Evolutionary conservation across 306 rosid species (phyloP).

Genomic region (Fragaria ananassa): DNA sequence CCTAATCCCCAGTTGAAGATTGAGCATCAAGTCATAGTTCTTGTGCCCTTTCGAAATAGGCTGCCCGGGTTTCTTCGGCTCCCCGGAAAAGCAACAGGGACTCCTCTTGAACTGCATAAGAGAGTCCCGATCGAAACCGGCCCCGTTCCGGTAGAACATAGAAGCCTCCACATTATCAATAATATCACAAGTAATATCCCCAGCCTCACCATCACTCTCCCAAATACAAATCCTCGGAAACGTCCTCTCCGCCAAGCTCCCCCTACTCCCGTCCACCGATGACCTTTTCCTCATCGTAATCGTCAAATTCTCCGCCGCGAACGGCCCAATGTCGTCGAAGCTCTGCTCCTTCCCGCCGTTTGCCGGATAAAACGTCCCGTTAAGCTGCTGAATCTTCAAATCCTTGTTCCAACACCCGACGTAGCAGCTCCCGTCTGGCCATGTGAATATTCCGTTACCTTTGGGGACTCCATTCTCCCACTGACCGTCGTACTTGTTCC

Average conservation of each 20-base stretch:
- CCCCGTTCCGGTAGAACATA: slow-evolving; percentile 46
- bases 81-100: slow-evolving; percentile 45
- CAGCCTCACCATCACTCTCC: slow-evolving; percentile 95
- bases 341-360: slow-evolving; percentile 39
- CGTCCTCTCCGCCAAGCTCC: slow-evolving; percentile 55
- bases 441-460: slow-evolving; percentile 70
- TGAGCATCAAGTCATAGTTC: slow-evolving; percentile 91
- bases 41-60: slow-evolving; percentile 85
- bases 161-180: slow-evolving; percentile 89
- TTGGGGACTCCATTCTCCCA: slow-evolving; percentile 89
- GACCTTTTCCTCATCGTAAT: slow-evolving; percentile 65
- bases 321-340: slow-evolving; percentile 31
- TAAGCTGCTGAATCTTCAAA: slow-evolving; percentile 48
- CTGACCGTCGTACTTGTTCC: slow-evolving; percentile 79
- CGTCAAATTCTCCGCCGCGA: slow-evolving; percentile 38
- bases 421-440: slow-evolving; percentile 82
- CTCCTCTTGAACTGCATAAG: slow-evolving; percentile 45
- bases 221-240: slow-evolving; percentile 89
- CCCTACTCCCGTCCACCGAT: slow-evolving; percentile 51
- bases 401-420: slow-evolving; percentile 72
- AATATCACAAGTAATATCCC: slow-evolving; percentile 93
- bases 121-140: slow-evolving; percentile 35
- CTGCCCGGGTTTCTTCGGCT: slow-evolving; percentile 80
- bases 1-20: slow-evolving; percentile 92
- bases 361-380: slow-evolving; percentile 60